These are phyloP conservation scores for Fusarium continuum DNA, from an alignment of 2,329 filamentous ascomycete species.

Conservation along the genomic window DNA sequence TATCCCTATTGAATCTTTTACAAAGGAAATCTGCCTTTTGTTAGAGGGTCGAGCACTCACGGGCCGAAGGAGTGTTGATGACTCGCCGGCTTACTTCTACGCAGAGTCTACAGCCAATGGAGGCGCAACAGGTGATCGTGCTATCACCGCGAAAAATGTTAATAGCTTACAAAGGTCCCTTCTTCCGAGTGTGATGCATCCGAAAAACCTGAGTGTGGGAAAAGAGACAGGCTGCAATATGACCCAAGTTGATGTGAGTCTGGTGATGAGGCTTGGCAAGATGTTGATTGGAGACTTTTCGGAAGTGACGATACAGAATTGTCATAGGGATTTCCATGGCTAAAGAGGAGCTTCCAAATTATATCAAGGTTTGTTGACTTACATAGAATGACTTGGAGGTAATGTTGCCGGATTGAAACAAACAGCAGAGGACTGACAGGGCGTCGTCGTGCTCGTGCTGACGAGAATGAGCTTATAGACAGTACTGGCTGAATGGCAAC, in stretches of 20 bases:
- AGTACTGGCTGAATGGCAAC: fast-evolving
- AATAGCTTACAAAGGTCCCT: background rate
- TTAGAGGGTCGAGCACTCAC: too few species aligned
- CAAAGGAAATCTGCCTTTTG: too few species aligned
- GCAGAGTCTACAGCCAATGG: background rate
- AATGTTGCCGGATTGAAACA: too few species aligned
- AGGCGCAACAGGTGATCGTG: too few species aligned
- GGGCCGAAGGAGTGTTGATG: too few species aligned
- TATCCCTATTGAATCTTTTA: too few species aligned
- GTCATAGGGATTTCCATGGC: background rate
- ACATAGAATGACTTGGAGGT: background rate
- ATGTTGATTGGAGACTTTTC: background rate
- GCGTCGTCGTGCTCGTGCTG: too few species aligned
- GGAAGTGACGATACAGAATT: background rate
- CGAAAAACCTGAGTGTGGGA: background rate
- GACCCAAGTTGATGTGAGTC: background rate
- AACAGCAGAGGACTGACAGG: too few species aligned
- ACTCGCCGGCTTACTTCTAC: background rate
- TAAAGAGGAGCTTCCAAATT: background rate
- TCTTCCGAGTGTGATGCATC: slow-evolving; percentile 8
- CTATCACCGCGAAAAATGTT: background rate
- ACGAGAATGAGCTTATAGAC: fast-evolving
- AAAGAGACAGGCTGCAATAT: background rate
- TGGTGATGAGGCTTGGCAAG: background rate
- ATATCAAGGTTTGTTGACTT: background rate